Percentiles rank a stretch among this genome's conserved stretches.
These are phyloP conservation scores for Sporothrix inflata DNA, from an alignment of 2,329 filamentous ascomycete genomes.

Conservation along the genomic window DNA sequence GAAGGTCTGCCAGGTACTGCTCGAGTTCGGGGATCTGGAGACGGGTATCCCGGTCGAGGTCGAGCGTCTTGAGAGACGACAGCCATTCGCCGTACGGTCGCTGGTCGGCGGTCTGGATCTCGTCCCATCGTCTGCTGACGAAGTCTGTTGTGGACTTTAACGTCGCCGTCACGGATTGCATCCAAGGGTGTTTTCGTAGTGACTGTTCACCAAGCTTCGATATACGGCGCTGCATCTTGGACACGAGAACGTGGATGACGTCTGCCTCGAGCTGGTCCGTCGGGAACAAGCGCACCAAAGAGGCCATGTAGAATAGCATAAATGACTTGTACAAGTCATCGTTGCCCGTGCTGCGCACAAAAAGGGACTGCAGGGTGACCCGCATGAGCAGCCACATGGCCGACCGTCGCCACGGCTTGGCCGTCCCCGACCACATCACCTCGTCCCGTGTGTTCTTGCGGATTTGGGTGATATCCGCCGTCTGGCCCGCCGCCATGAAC, in stretches of 20 bases:
- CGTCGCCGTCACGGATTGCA: slow-evolving; percentile 25
- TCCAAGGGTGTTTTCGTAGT: background rate
- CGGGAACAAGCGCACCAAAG: slow-evolving; percentile 39
- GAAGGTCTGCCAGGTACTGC: background rate
- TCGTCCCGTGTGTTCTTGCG: slow-evolving; percentile 60
- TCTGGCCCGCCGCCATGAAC: slow-evolving; percentile 47
- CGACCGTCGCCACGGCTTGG: slow-evolving; percentile 32
- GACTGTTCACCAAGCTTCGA: slow-evolving; percentile 43
- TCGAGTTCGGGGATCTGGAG: background rate
- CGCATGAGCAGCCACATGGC: slow-evolving; percentile 32
- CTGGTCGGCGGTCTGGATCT: background rate
- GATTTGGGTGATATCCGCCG: slow-evolving; percentile 40
- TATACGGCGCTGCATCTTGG: slow-evolving; percentile 50
- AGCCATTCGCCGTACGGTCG: background rate
- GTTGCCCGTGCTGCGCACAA: background rate
- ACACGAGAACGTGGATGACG: slow-evolving; percentile 45
- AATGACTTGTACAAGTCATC: slow-evolving; percentile 52
- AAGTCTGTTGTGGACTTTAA: background rate
- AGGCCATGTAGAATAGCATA: slow-evolving; percentile 51
- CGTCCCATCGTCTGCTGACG: background rate
- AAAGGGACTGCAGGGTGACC: slow-evolving; percentile 29
- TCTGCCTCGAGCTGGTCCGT: slow-evolving; percentile 31
- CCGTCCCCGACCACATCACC: slow-evolving; percentile 46
- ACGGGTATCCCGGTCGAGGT: background rate
- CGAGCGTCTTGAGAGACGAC: background rate